Percentiles rank a stretch among this genome's conserved stretches.
Conservation (phyloP, 306 rosid species). For the Vigna trinervia region DNA sequence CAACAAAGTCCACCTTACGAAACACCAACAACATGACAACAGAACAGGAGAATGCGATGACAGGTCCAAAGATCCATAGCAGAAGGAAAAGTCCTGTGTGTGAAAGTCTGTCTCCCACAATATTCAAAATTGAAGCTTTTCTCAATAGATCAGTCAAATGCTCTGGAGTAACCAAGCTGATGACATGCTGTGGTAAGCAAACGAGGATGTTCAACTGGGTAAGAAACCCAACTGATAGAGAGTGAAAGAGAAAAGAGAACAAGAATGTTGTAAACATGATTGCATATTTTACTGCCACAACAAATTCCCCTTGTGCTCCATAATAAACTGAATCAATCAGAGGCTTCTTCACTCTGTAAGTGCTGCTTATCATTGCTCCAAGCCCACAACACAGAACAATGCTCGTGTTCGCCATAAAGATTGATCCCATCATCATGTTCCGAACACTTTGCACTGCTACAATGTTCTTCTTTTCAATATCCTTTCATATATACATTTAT, state of each 20-base stretch:
- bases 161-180: conserved; percentile 50
- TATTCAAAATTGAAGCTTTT: conserved; percentile 61
- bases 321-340: conserved; percentile 59
- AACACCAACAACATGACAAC: conserved; percentile 60
- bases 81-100: conserved; percentile 65
- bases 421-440: conserved; percentile 74
- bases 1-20: conserved; percentile 67
- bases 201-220: conserved; percentile 52
- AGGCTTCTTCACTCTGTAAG: conserved; percentile 71
- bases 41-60: conserved; percentile 64
- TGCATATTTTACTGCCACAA: conserved; percentile 65
- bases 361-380: conserved; percentile 81
- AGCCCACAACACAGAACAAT: conserved; percentile 65
- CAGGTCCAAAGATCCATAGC: conserved; percentile 88
- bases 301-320: conserved; percentile 73
- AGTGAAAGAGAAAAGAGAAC: conserved; percentile 75
- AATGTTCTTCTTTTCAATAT: conserved; percentile 69
- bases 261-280: conserved; percentile 63
- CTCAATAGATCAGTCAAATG: conserved; percentile 64
- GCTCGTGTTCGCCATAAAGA: conserved; percentile 73
- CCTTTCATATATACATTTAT: conserved; percentile 44
- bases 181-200: conserved; percentile 60
- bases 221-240: conserved; percentile 68
- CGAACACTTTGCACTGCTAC: conserved; percentile 68
- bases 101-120: conserved; percentile 74